Conservation (phyloP, 352 stramenopile species). For the Phytopythium vexans region DNA sequence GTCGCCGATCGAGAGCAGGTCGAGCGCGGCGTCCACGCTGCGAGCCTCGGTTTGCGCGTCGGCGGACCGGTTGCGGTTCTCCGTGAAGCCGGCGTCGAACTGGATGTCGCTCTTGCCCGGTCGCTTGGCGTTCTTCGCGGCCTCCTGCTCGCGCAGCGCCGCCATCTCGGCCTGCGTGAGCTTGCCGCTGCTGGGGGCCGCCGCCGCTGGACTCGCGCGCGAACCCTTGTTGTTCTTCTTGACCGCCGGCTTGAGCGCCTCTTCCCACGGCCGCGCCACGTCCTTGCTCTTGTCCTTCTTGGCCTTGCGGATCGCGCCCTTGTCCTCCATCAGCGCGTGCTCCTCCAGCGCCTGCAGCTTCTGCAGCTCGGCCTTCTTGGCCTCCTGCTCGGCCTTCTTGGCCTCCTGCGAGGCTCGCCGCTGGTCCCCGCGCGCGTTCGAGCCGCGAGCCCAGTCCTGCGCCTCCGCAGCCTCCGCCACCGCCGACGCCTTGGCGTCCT, state of each 20-base stretch:
- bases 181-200: constrained; percentile 29
- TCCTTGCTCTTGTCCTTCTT: constrained; percentile 48
- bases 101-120: constrained; percentile 58
- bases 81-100: constrained; percentile 46
- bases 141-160: constrained; percentile 45
- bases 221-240: constrained; percentile 75
- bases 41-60: constrained; percentile 46
- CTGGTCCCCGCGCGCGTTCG: constrained; percentile 38
- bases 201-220: constrained; percentile 24
- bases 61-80: constrained; percentile 58
- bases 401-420: constrained; percentile 52
- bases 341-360: constrained; percentile 68
- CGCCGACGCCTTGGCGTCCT: constrained; percentile 51
- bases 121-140: not conserved
- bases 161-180: constrained; percentile 52
- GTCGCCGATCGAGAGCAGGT: constrained; percentile 47
- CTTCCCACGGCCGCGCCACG: constrained; percentile 62
- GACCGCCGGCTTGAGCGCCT: constrained; percentile 45
- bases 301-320: constrained; percentile 19
- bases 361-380: constrained; percentile 65
- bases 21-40: constrained; percentile 61
- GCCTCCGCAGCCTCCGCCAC: constrained; percentile 28
- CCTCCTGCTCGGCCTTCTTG: constrained; percentile 52
- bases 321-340: constrained; percentile 60
- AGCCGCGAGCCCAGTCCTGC: constrained; percentile 53